phyloP scores from a whole-genome alignment of 1,139 yeast species.

The Blastobotrys capitulatus region DNA sequence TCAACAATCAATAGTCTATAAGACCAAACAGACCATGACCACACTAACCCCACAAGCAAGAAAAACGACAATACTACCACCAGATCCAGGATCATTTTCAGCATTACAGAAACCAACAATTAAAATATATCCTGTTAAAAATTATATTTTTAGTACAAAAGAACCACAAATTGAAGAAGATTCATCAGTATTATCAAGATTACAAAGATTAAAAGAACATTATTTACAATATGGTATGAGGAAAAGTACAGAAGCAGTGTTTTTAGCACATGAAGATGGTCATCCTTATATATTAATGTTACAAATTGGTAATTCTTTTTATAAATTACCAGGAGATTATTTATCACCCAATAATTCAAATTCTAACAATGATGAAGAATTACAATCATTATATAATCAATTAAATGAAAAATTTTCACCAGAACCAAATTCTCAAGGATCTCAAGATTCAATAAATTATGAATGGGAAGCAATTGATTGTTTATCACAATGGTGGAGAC shows the following conservation, averaged over 20 bases:
- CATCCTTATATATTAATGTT: slow-evolving; percentile 35
- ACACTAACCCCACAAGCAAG: slow-evolving; percentile 5
- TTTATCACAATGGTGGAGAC: slow-evolving; percentile 38
- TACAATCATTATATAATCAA: slow-evolving; percentile 27
- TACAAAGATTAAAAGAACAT: slow-evolving; percentile 30
- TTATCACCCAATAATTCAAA: slow-evolving; percentile 22
- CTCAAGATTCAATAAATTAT: slow-evolving; percentile 17
- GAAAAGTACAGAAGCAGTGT: slow-evolving; percentile 34
- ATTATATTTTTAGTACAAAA: slow-evolving; percentile 33
- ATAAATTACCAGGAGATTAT: slow-evolving; percentile 35
- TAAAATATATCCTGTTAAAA: slow-evolving; percentile 32
- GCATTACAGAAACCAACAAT: slow-evolving; percentile 25
- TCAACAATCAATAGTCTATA: not conserved
- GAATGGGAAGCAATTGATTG: slow-evolving; percentile 35
- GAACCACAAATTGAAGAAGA: slow-evolving; percentile 34
- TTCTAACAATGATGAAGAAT: slow-evolving; percentile 20
- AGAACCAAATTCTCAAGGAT: slow-evolving; percentile 14
- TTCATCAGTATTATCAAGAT: slow-evolving; percentile 27
- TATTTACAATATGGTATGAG: slow-evolving; percentile 33
- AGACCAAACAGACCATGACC: too few species aligned
- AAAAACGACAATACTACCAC: slow-evolving; percentile 7
- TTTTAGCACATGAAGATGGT: slow-evolving; percentile 35
- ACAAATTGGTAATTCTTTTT: slow-evolving; percentile 30
- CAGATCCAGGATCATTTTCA: slow-evolving; percentile 16
- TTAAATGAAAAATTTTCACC: slow-evolving; percentile 30